A percentile compares a stretch with the other conserved stretches of the same genome.
Evolutionary conservation across 169 alveolate genomes (phyloP).

Genomic region (Eimeria falciformis): DNA sequence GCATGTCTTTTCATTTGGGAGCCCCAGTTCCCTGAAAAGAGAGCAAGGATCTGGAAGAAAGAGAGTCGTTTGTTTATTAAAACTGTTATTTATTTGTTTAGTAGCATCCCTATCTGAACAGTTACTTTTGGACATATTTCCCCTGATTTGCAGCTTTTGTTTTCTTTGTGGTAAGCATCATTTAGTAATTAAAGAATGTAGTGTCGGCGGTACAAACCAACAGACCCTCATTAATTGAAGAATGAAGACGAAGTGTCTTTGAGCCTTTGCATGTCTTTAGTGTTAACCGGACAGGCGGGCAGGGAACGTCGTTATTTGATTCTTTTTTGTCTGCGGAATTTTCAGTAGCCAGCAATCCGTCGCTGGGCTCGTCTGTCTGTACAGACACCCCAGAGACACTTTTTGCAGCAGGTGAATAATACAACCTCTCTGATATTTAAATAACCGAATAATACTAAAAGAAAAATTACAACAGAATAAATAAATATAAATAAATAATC

Average conservation of each 20-base stretch:
- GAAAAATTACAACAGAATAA: too few species aligned
- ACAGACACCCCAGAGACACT: not conserved
- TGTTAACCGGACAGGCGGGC: constrained; percentile 92
- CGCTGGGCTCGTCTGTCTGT: constrained; percentile 65
- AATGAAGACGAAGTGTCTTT: constrained; percentile 98
- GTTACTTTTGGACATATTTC: too few species aligned
- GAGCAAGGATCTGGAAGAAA: not conserved
- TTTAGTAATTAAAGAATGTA: not conserved
- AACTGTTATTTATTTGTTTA: too few species aligned
- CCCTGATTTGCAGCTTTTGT: too few species aligned
- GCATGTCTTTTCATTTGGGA: not conserved
- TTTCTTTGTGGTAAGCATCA: too few species aligned
- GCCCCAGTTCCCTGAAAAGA: not conserved
- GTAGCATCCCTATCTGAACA: too few species aligned
- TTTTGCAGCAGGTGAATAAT: not conserved
- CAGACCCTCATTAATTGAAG: constrained; percentile 83
- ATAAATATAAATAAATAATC: too few species aligned
- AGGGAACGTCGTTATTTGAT: constrained; percentile 44
- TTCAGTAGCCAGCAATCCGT: not conserved
- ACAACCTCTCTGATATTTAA: too few species aligned
- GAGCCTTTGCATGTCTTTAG: constrained; percentile 98
- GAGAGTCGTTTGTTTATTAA: not conserved
- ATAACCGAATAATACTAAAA: too few species aligned
- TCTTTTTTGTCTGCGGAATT: constrained; percentile 16
- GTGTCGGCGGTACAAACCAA: not conserved